phyloP scores from a whole-genome alignment of 2,329 filamentous ascomycete species.

The Calonectria ilicicola region DNA sequence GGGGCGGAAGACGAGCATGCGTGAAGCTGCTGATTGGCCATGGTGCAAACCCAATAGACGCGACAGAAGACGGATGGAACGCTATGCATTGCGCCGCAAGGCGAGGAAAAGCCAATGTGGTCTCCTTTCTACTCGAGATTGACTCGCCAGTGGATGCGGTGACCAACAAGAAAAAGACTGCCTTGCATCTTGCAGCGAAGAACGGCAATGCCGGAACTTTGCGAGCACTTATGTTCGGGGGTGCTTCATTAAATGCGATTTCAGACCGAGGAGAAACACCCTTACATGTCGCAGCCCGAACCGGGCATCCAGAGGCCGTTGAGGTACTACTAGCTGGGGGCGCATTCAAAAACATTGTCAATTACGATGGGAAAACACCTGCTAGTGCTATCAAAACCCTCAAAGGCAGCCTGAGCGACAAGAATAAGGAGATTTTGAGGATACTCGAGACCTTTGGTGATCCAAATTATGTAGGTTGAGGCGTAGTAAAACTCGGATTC shows the following conservation, averaged over 20 bases:
- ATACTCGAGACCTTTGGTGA: not conserved
- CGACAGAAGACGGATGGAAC: not conserved
- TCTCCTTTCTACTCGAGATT: not conserved
- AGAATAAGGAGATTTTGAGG: not conserved
- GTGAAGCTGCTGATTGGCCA: not conserved
- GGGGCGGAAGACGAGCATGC: not conserved
- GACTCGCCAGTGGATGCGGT: not conserved
- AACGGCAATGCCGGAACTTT: not conserved
- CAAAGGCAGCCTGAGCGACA: not conserved
- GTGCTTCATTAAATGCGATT: not conserved
- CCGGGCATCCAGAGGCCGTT: not conserved
- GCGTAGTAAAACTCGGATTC: too few species aligned
- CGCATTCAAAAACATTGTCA: not conserved
- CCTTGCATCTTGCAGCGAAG: not conserved
- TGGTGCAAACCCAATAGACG: not conserved
- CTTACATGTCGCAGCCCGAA: not conserved
- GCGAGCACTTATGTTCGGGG: not conserved
- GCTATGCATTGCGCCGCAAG: not conserved
- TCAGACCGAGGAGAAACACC: not conserved
- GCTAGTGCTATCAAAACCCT: not conserved
- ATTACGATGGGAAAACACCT: not conserved
- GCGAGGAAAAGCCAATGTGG: not conserved
- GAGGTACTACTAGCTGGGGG: not conserved
- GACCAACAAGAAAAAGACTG: not conserved
- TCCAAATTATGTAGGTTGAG: not conserved